Evolutionary conservation across 371 early-diverging fungal genomes (phyloP).

Genomic region (Mucor saturninus): DNA sequence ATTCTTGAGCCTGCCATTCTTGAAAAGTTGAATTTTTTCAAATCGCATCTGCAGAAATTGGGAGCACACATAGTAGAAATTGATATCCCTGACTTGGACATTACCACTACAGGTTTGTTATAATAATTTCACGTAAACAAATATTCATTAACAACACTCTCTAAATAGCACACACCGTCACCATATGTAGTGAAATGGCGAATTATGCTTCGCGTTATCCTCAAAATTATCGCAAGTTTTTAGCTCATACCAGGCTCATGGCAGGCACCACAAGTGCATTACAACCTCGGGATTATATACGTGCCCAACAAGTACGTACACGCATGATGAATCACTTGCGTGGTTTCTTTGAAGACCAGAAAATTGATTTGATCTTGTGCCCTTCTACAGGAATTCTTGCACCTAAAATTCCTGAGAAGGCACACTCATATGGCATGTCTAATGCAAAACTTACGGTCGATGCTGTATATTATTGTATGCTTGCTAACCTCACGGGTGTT

Average conservation of each 20-base stretch:
- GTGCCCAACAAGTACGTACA: slow-evolving; percentile 65
- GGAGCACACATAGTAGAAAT: slow-evolving; percentile 71
- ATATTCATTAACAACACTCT: too few relatives aligned
- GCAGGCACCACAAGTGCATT: slow-evolving; percentile 25
- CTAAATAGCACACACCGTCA: slow-evolving; percentile 62
- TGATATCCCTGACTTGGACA: slow-evolving; percentile 68
- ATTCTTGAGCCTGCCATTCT: slow-evolving; percentile 48
- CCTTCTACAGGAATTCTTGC: slow-evolving; percentile 69
- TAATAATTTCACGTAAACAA: too few relatives aligned
- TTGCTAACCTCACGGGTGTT: slow-evolving; percentile 74
- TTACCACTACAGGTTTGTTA: slow-evolving; percentile 36
- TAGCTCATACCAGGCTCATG: slow-evolving; percentile 45
- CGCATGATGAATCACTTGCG: slow-evolving; percentile 59
- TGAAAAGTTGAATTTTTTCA: slow-evolving; percentile 45
- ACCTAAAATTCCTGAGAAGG: slow-evolving; percentile 56
- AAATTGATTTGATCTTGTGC: slow-evolving; percentile 57
- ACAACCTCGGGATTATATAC: slow-evolving; percentile 51
- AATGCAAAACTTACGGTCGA: slow-evolving; percentile 55
- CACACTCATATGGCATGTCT: slow-evolving; percentile 55
- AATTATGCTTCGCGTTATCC: slow-evolving; percentile 36
- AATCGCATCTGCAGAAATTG: slow-evolving; percentile 39
- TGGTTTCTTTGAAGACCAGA: slow-evolving; percentile 46
- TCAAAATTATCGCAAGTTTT: slow-evolving; percentile 23
- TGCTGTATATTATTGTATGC: slow-evolving; percentile 61
- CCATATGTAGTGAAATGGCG: slow-evolving; percentile 69